A percentile compares a stretch with the other conserved stretches of the same genome.
phyloP scores from a whole-genome alignment of 352 stramenopile species.

The Lagenidium giganteum region DNA sequence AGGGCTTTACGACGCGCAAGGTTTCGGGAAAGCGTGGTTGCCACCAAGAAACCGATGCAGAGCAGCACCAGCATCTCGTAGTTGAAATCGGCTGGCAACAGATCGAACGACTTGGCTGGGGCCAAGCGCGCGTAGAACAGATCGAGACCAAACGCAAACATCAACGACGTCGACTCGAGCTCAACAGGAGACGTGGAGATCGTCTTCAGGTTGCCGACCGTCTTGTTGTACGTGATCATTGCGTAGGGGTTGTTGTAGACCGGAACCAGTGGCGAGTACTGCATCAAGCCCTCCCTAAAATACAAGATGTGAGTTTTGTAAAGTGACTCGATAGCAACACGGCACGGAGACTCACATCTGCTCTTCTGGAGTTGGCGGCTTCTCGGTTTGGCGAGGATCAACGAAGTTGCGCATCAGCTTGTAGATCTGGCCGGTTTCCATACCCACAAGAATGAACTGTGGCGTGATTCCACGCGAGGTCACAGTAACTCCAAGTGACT shows the following conservation, averaged over 20 bases:
- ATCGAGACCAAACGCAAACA: constrained; percentile 92
- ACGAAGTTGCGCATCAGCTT: constrained; percentile 91
- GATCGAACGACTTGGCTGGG: constrained; percentile 94
- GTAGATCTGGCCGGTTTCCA: constrained; percentile 92
- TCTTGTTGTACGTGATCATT: constrained; percentile 91
- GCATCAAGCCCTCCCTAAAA: constrained; percentile 64
- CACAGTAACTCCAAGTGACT: constrained; percentile 89
- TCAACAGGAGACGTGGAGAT: constrained; percentile 75
- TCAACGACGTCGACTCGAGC: constrained; percentile 94
- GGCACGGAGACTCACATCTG: constrained; percentile 30
- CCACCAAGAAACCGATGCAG: constrained; percentile 81
- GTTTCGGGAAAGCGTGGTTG: constrained; percentile 57
- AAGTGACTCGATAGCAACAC: neutral
- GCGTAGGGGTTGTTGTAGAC: constrained; percentile 79
- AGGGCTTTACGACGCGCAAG: constrained; percentile 74
- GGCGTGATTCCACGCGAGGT: constrained; percentile 94
- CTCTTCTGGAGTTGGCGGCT: constrained; percentile 81
- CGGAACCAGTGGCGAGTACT: constrained; percentile 90
- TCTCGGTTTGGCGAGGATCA: constrained; percentile 92
- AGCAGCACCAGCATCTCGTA: constrained; percentile 91
- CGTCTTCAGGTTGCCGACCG: constrained; percentile 67
- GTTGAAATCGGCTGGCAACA: constrained; percentile 96
- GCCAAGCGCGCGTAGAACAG: constrained; percentile 93
- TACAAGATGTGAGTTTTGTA: neutral
- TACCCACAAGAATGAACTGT: constrained; percentile 89